Conservation (phyloP, 306 rosid genomes). For the Malus sieversii region DNA sequence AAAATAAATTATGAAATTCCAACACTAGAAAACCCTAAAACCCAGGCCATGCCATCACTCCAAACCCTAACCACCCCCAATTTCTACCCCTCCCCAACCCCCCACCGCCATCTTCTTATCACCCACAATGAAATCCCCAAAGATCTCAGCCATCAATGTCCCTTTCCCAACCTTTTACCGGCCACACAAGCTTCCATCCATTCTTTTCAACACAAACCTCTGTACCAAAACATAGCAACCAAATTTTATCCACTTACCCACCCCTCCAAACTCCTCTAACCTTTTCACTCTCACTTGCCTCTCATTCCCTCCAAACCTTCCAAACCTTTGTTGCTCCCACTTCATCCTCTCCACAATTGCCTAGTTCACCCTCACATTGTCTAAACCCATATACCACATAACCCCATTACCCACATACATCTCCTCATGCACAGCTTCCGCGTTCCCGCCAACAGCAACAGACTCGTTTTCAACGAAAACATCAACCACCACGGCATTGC, state of each 20-base stretch:
- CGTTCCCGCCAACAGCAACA: conserved; percentile 21
- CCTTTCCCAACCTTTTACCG: too few relatives aligned
- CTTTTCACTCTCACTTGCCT: conserved; percentile 28
- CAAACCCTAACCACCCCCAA: too few relatives aligned
- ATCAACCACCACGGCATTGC: conserved; percentile 4
- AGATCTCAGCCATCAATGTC: too few relatives aligned
- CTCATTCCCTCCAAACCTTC: conserved; percentile 23
- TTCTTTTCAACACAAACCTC: conserved; percentile 35
- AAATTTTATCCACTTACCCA: conserved; percentile 28
- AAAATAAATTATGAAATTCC: too few relatives aligned
- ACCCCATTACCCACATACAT: conserved; percentile 19
- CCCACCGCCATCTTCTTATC: too few relatives aligned
- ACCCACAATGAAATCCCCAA: too few relatives aligned
- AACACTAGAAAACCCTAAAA: too few relatives aligned
- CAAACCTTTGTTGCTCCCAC: conserved; percentile 37
- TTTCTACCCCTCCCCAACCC: too few relatives aligned
- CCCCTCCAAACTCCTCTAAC: conserved; percentile 43
- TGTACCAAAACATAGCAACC: conserved; percentile 33
- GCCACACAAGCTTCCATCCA: conserved; percentile 28
- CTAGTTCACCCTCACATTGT: conserved; percentile 39
- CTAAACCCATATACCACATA: conserved; percentile 35
- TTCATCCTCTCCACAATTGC: conserved; percentile 53
- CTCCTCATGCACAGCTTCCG: conserved; percentile 23
- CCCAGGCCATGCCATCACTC: too few relatives aligned
- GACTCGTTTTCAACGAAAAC: conserved; percentile 17